phyloP scores from a whole-genome alignment of 176 grass and related monocot species.

The Neostapfia colusana region DNA sequence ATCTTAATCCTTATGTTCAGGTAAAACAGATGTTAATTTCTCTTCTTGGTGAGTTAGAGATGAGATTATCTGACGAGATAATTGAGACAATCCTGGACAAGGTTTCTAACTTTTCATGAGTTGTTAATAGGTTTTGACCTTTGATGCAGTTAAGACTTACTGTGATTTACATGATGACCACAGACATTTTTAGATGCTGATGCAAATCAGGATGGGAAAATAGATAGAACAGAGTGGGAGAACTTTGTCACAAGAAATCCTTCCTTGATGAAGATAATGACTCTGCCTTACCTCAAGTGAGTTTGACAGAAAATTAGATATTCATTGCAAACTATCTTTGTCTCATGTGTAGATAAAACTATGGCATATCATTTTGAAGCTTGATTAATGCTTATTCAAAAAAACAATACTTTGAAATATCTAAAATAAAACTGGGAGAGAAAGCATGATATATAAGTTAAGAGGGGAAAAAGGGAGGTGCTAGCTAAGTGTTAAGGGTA shows the following conservation, averaged over 20 bases:
- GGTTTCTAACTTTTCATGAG: conserved; percentile 53
- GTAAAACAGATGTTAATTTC: conserved; percentile 98
- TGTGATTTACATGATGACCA: conserved; percentile 28
- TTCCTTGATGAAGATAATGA: conserved; percentile 98
- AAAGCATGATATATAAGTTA: not conserved
- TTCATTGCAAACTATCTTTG: not conserved
- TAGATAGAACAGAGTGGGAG: conserved; percentile 91
- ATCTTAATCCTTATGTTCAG: conserved; percentile 48
- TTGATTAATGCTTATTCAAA: not conserved
- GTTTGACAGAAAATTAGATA: conserved; percentile 28
- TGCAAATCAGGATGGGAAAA: conserved; percentile 86
- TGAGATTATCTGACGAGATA: conserved; percentile 90
- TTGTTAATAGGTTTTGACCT: conserved; percentile 2
- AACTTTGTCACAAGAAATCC: conserved; percentile 86
- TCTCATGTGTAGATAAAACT: not conserved
- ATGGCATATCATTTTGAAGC: not conserved
- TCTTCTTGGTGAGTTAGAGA: conserved; percentile 90
- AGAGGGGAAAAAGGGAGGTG: not conserved
- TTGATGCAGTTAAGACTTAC: conserved; percentile 28
- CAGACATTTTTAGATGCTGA: conserved; percentile 96
- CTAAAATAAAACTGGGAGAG: not conserved
- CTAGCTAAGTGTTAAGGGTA: not conserved
- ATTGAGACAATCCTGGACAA: conserved; percentile 91
- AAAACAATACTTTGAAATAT: not conserved
- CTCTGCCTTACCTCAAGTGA: conserved; percentile 93